Evolutionary conservation across 2,329 filamentous ascomycete species (phyloP), one percentile per base, ranked within the genome.

Genomic region (Alternaria tenuissima): DNA sequence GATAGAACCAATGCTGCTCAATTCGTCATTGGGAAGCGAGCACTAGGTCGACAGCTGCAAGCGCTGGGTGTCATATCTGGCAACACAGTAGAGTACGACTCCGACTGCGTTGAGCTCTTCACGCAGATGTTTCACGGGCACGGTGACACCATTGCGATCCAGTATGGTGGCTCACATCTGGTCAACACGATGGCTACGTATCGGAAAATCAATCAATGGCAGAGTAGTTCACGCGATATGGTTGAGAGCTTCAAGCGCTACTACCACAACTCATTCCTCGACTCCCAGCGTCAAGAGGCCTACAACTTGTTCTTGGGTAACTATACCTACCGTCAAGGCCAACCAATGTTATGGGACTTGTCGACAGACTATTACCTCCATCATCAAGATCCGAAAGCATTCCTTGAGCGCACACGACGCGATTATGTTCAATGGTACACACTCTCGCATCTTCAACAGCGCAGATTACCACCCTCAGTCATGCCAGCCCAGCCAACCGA

Each of bases 151-250:
- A 98, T 99, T 72, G 95, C 95, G 1, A 91, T 98, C 55, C 95
- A 99, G 76, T 99, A 99, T 70, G 95, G 95, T 57, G 95, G 95
- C 9, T 98, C 94, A 3, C 95, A 99, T 78, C 86, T 99, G 0
- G 95, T 99, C 70, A 99, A 99, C 76, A 99, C 95, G 0, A 98
- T 99, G 94, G 94, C 96, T 67, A 99, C 95, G 5, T 99, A 99
- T 78, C 91, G 95, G 58, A 98, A 98, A 80, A 96, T 97, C 77
- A 98, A 98, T 68, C 94, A 98, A 77, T 99, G 95, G 95, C 96
- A 93, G 24, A 97, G 93, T 70, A 93, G 97, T 77, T 97, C 94
- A 3, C 87, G 95, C 67, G 95, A 99, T 78, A 98, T 99, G 94
- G 94, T 99, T 22, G 95, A 99, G 80, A 97, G 93, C 77, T 97